Evolutionary conservation across 1,284 basidiomycete genomes (phyloP), one percentile per base, ranked within the genome.

Genomic region (Fomitopsis pinicola): DNA sequence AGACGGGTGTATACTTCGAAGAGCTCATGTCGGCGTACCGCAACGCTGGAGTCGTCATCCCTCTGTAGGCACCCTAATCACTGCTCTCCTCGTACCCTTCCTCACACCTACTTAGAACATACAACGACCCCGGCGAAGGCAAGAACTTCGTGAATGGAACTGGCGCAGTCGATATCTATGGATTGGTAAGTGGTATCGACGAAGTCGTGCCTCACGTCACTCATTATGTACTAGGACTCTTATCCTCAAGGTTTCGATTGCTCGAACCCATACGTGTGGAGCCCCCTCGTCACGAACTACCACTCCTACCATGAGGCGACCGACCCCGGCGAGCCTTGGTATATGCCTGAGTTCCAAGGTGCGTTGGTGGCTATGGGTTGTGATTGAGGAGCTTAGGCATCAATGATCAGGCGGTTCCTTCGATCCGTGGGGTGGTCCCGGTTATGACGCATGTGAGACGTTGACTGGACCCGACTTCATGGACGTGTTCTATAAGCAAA

Each of bases 181-280:
- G 72, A 1, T 62, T 73, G 77, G 83, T 80, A 70, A 33, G 69
- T 45, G 15, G 14, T 35, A n/a, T 30, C n/a, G 15, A 26, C 4
- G 35, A 4, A 28, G n/a, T 36, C 17, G 14, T 30, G 5, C 19
- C 28, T 33, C 14, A 22, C 52, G 12, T n/a, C 36, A 54, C 36
- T 12, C 59, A 14, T 60, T 44, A 15, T n/a, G 2, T 9, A 10
- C 8, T 8, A 86, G 64, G 87, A 91, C 69, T 81, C 83, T 0
- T 91, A 91, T 67, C 88, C 87, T 14, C 86, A 89, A 75, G 78
- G 82, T 3, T 91, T 89, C 68, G 88, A 92, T 69, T 92, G 89
- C 73, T 87, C 87, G 1, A 78, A 85, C 64, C 87, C 89, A 0
- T 71, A 76, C 0, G 69, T 70, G 0, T 92, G 89, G 89, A 79